These are phyloP conservation scores for Allomyces javanicus DNA, from an alignment of 192 early-diverging fungal genomes.

Conservation along the genomic window DNA sequence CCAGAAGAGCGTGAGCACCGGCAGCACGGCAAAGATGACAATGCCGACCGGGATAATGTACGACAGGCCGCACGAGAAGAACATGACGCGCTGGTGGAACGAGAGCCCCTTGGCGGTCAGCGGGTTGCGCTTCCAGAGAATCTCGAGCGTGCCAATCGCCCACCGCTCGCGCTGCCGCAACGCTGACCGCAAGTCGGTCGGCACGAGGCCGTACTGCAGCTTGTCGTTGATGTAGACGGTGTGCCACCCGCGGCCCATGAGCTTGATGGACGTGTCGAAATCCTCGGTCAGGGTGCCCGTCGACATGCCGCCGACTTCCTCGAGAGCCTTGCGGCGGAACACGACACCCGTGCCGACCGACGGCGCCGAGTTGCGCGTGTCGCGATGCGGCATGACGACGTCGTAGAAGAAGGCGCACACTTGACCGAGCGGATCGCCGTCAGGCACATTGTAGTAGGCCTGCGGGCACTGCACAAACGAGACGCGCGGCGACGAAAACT, in stretches of 20 bases:
- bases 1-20: constrained; percentile 1
- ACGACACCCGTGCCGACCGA: constrained; percentile 2
- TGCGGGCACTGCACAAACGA: constrained; percentile 3
- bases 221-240: not conserved
- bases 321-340: constrained; percentile 3
- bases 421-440: constrained; percentile 2
- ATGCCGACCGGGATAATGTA: constrained; percentile 3
- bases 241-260: not conserved
- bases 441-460: constrained; percentile 4
- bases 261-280: constrained; percentile 3
- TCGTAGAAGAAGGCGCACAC: not conserved
- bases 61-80: constrained; percentile 1
- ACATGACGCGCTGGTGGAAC: constrained; percentile 6
- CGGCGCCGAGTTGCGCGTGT: constrained; percentile 2
- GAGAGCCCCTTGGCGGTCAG: not conserved
- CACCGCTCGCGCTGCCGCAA: constrained; percentile 3
- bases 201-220: constrained; percentile 3
- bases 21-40: not conserved
- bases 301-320: constrained; percentile 1
- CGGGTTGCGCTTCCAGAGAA: constrained; percentile 4
- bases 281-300: constrained; percentile 2
- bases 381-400: constrained; percentile 2
- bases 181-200: not conserved
- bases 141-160: constrained; percentile 3
- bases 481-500: not conserved